Percentiles rank a stretch among this genome's conserved stretches.
phyloP scores from a whole-genome alignment of 306 rosid genomes.

The Arachis hypogaea region DNA sequence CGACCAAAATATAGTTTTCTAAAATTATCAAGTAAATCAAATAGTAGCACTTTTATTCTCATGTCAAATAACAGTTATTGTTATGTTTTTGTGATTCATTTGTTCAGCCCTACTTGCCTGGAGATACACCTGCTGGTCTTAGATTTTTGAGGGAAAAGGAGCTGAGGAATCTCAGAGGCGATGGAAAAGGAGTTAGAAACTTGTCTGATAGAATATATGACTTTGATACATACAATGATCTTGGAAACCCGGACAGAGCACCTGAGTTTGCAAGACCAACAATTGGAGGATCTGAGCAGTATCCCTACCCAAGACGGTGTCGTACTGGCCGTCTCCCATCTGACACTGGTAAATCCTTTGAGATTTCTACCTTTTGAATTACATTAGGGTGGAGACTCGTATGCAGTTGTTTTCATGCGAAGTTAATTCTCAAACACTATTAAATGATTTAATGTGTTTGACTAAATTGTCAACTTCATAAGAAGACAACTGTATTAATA shows the following conservation, averaged over 20 bases:
- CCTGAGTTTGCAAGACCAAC: constrained; percentile 64
- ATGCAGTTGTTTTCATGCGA: no score
- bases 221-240: constrained; percentile 78
- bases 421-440: no score
- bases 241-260: constrained; percentile 90
- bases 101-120: constrained; percentile 85
- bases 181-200: constrained; percentile 73
- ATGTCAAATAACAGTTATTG: no score
- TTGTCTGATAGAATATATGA: constrained; percentile 77
- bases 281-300: constrained; percentile 63
- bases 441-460: no score
- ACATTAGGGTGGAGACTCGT: no score
- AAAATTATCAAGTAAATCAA: no score
- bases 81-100: constrained; percentile 25
- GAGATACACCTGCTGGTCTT: constrained; percentile 82
- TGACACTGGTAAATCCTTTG: constrained; percentile 56
- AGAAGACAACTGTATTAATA: no score
- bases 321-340: constrained; percentile 89
- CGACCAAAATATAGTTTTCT: no score
- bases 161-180: constrained; percentile 66
- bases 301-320: constrained; percentile 90
- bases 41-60: no score
- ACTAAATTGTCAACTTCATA: no score
- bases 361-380: no score
- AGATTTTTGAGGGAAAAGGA: constrained; percentile 73